Evolutionary conservation across 129 eudicot genomes (phyloP).

Genomic region (Artemisia tridentata): DNA sequence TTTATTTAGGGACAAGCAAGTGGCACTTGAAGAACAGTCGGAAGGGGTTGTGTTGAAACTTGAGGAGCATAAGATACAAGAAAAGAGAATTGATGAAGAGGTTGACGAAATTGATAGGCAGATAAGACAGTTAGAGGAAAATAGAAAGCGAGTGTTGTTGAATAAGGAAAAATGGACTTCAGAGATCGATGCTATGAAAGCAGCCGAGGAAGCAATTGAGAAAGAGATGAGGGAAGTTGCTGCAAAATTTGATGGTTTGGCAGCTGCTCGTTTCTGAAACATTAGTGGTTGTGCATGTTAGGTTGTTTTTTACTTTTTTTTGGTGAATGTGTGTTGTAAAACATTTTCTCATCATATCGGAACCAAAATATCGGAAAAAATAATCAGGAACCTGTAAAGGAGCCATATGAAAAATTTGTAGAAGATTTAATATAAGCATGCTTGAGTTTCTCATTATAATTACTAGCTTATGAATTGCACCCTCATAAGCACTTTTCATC

Average conservation of each 20-base stretch:
- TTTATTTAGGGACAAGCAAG: slow-evolving; percentile 41
- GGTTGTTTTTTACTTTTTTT: too few relatives aligned
- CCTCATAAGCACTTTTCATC: too few relatives aligned
- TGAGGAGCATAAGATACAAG: slow-evolving; percentile 31
- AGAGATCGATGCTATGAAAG: slow-evolving; percentile 37
- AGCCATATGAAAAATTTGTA: too few relatives aligned
- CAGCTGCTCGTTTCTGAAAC: slow-evolving; percentile 32
- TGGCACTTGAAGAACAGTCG: slow-evolving; percentile 30
- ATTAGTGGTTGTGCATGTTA: too few relatives aligned
- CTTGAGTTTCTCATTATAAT: too few relatives aligned
- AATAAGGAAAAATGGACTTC: slow-evolving; percentile 32
- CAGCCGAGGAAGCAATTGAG: slow-evolving; percentile 19
- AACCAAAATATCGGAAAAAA: too few relatives aligned
- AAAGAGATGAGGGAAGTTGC: slow-evolving; percentile 22
- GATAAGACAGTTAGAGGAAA: slow-evolving; percentile 46
- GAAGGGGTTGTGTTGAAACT: slow-evolving; percentile 30
- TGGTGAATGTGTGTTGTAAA: too few relatives aligned
- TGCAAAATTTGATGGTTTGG: slow-evolving; percentile 44
- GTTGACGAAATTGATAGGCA: slow-evolving; percentile 41
- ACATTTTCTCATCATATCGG: too few relatives aligned
- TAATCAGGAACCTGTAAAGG: too few relatives aligned
- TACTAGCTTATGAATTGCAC: too few relatives aligned
- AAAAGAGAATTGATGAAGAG: slow-evolving; percentile 33
- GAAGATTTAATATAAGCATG: too few relatives aligned
- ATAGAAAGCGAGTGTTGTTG: slow-evolving; percentile 24